A percentile compares a stretch with the other conserved stretches of the same genome.
Evolutionary conservation across 2,329 filamentous ascomycete species (phyloP).

Genomic region (Shiraia sp.): DNA sequence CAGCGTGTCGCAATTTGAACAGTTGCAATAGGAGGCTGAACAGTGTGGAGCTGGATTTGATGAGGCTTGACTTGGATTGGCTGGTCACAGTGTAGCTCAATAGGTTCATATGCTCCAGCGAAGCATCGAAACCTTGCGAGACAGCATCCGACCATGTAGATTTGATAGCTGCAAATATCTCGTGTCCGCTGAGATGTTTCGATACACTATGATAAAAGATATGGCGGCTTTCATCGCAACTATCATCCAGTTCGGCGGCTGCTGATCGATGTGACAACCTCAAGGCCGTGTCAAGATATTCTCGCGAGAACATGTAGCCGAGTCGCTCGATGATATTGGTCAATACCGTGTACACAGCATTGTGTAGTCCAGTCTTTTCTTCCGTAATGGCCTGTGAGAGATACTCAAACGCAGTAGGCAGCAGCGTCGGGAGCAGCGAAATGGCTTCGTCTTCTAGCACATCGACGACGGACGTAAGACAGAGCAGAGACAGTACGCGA

Average conservation of each 20-base stretch:
- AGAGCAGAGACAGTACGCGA: slow-evolving; percentile 82
- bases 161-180: slow-evolving; percentile 73
- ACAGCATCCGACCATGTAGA: slow-evolving; percentile 72
- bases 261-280: slow-evolving; percentile 74
- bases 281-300: slow-evolving; percentile 73
- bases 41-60: slow-evolving; percentile 73
- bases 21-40: slow-evolving; percentile 62
- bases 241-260: slow-evolving; percentile 61
- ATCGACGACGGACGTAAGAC: slow-evolving; percentile 85
- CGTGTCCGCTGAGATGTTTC: slow-evolving; percentile 74
- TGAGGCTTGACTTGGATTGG: slow-evolving; percentile 76
- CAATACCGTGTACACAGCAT: slow-evolving; percentile 80
- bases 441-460: slow-evolving; percentile 86
- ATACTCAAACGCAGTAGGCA: slow-evolving; percentile 73
- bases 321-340: slow-evolving; percentile 79
- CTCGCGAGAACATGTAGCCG: slow-evolving; percentile 83
- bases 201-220: slow-evolving; percentile 76
- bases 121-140: slow-evolving; percentile 60
- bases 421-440: slow-evolving; percentile 75
- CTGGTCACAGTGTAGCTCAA: slow-evolving; percentile 74
- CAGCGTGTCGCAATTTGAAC: slow-evolving; percentile 64
- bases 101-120: slow-evolving; percentile 70
- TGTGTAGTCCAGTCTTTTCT: slow-evolving; percentile 68
- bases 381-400: slow-evolving; percentile 66
- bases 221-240: slow-evolving; percentile 66